Evolutionary conservation across 129 eudicot genomes (phyloP), one percentile per base, ranked within the genome.

Genomic region (Chrysanthemum seticuspe): DNA sequence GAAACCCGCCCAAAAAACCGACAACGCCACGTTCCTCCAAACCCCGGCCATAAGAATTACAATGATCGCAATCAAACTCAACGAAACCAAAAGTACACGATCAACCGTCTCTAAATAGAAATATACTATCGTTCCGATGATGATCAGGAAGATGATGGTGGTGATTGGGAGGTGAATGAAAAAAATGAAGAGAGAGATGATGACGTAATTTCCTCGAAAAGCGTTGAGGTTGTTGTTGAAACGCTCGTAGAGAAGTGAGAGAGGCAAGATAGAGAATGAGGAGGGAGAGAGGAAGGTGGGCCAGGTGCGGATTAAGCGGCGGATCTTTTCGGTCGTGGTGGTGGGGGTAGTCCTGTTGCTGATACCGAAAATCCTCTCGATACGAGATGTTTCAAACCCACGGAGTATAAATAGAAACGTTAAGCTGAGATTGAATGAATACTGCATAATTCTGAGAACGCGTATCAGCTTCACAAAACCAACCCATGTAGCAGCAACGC

Each of bases 291-390:
- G 75, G 27, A 56, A 61, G 29, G 76, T 69, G 68, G 63, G 74
- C 97, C 97, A 92, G 31, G 97, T 94, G 4, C 94, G 97, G 78
- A 84, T 51, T 3, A 88, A 64, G 64, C 74, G 72, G 69, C 81
- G 83, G 82, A 82, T 78, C n/a, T 76, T 77, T 61, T 67, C 73
- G 31, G 77, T 45, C 53, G 81, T 15, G 78, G 71, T 70, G 90
- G 72, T 27, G 85, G 84, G 80, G 70, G 49, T 27, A 81, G 81
- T 53, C 78, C 81, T 40, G 47, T 7, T 40, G 10, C 9, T 40
- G 47, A 0, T 0, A 40, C 47, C 47, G 2, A 40, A 40, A 40
- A 40, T 40, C 47, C 47, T 40, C 47, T 40, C 47, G 10, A 7
- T 0, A 40, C 47, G 1, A 40, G 47, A 6, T 40, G 47, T 0